A percentile compares a stretch with the other conserved stretches of the same genome.
Conservation (phyloP, 176 grass and related monocot genomes). For the Neostapfia colusana region DNA sequence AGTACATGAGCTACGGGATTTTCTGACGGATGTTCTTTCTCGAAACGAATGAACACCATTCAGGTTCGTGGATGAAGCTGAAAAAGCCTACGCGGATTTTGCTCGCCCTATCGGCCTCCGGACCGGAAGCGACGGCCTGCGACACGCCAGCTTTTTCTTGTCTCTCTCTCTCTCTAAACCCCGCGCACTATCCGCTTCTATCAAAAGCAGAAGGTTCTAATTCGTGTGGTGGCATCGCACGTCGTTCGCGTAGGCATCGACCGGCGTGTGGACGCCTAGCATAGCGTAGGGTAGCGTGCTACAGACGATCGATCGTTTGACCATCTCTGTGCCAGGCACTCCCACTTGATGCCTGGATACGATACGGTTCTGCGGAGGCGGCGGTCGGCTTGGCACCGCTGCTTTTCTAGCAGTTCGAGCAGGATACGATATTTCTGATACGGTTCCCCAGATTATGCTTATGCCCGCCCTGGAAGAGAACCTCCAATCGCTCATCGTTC, state of each 20-base stretch:
- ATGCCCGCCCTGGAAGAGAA: not conserved
- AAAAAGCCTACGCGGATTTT: not conserved
- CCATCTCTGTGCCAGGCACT: constrained; percentile 12
- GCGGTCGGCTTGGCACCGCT: constrained; percentile 13
- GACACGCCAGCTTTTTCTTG: not conserved
- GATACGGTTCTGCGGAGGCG: not conserved
- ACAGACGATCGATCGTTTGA: not conserved
- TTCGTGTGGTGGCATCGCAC: not conserved
- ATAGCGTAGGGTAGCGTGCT: not conserved
- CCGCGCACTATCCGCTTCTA: constrained; percentile 16
- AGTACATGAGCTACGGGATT: too few species aligned
- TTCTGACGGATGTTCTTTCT: too few species aligned
- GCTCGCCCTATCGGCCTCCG: not conserved
- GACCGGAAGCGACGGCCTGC: not conserved
- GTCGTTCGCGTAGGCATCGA: not conserved
- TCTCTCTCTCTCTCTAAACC: not conserved
- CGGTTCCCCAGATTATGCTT: constrained; percentile 5
- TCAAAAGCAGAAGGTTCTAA: not conserved
- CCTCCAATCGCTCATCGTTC: not conserved
- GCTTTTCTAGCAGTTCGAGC: constrained; percentile 28
- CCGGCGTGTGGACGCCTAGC: not conserved
- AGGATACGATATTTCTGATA: not conserved
- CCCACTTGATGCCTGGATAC: not conserved
- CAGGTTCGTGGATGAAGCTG: too few species aligned
- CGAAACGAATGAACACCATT: too few species aligned